Conservation (phyloP, 495 filamentous ascomycete species). For the Neurospora discreta region DNA sequence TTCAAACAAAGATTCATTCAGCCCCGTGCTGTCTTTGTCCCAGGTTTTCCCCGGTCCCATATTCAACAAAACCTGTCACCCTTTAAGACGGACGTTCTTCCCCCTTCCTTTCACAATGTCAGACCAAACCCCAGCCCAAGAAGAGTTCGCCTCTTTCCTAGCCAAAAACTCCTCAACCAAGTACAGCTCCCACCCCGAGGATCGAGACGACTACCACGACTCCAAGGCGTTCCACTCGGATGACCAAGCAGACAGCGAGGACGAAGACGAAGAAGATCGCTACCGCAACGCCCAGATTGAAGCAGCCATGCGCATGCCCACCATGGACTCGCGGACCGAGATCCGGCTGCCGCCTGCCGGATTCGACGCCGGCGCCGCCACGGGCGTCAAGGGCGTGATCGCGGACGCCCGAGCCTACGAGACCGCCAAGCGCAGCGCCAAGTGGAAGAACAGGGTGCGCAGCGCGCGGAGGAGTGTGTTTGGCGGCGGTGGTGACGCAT, state of each 20-base stretch:
- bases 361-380: slow-evolving; percentile 61
- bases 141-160: slow-evolving; percentile 73
- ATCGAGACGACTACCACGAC: slow-evolving; percentile 39
- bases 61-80: not conserved
- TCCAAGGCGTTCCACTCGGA: slow-evolving; percentile 36
- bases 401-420: slow-evolving; percentile 90
- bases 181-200: slow-evolving; percentile 38
- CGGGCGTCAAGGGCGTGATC: slow-evolving; percentile 98
- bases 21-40: not conserved
- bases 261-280: slow-evolving; percentile 42
- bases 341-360: slow-evolving; percentile 48
- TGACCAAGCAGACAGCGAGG: slow-evolving; percentile 39
- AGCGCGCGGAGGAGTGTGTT: slow-evolving; percentile 36
- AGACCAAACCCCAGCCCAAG: slow-evolving; percentile 53
- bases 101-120: slow-evolving; percentile 38
- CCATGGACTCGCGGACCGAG: slow-evolving; percentile 37
- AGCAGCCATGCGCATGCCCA: slow-evolving; percentile 46
- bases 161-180: slow-evolving; percentile 33
- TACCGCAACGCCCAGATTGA: slow-evolving; percentile 48
- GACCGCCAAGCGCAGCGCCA: slow-evolving; percentile 54
- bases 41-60: not conserved
- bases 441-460: slow-evolving; percentile 38
- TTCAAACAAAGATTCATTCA: not conserved
- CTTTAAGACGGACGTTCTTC: not conserved
- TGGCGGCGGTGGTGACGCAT: slow-evolving; percentile 11